Evolutionary conservation across 2,329 filamentous ascomycete species (phyloP).

Genomic region (Xylaria polymorpha): DNA sequence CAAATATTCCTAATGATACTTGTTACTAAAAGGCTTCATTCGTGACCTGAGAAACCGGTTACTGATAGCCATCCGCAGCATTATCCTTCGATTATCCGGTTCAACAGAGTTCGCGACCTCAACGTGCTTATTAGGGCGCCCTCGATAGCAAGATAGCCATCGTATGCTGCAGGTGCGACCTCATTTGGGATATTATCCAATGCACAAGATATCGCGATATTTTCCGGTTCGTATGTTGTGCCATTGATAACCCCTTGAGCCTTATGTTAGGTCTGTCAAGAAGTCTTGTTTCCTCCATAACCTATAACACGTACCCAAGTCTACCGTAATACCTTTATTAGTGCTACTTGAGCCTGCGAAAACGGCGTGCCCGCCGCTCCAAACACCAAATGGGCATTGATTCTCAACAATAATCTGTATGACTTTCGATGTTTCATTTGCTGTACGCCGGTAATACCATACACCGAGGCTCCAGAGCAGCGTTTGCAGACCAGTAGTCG

Average conservation of each 20-base stretch:
- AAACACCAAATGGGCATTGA: background rate
- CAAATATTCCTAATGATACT: background rate
- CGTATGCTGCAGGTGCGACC: background rate
- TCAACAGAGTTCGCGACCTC: background rate
- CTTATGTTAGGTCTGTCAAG: background rate
- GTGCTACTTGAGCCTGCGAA: background rate
- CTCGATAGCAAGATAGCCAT: background rate
- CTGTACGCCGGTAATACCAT: background rate
- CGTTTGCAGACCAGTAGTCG: background rate
- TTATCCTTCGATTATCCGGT: background rate
- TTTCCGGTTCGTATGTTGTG: slow-evolving; percentile 1
- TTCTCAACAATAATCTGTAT: background rate
- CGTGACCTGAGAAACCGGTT: background rate
- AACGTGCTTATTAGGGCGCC: background rate
- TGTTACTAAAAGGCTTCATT: background rate
- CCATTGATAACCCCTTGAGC: background rate
- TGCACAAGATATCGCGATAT: background rate
- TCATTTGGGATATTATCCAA: background rate
- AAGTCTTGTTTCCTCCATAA: background rate
- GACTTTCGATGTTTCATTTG: background rate
- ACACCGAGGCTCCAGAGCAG: background rate
- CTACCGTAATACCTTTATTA: background rate
- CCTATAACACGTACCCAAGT: background rate
- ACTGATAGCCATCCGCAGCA: background rate
- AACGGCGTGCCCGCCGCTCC: background rate